Base-by-base conservation (phyloP, 352 stramenopile genomes). In the Albugo candida region DNA sequence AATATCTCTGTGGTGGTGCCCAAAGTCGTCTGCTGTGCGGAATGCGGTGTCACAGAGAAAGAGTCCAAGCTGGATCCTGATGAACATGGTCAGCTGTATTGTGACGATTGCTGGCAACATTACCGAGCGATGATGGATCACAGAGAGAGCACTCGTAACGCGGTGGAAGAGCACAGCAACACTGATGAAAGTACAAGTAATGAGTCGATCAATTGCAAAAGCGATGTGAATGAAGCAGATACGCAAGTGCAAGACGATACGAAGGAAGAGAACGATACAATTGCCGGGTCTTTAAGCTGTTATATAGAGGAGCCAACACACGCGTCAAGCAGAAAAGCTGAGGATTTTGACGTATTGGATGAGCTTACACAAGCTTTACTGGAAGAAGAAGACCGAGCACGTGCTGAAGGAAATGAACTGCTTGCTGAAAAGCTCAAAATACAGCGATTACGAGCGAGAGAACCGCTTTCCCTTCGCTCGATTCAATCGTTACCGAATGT, bases 61-160 rank as follows among this genome's bases (percentile, higher is more conserved):
- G 69, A 84, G 39, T 80, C 65, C 0, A 74, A 76, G 59, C 61
- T 87, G 11, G 70, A 85, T 38, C 65, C 82, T 44, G 78, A 92
- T 52, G 73, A 81, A 31, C 73, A 92, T 41, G 75, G 74, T 0
- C 65, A 87, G 43, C 83, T 80, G 54, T 92, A 92, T 55, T 92
- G 78, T 62, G 82, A 83, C 49, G 78, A 84, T 52, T 92, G 78
- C 45, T 92, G 75, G 76, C 71, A 88, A 35, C 81, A 87, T 40
- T 92, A 84, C 45, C 24, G 24, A 31, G 24, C 24, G 3, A 61
- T 84, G 27, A 81, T 64, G 39, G 36, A 62, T n/a, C 63, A 18
- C 48, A 54, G 19, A 18, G 19, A 34, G 27, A 27, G 12, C 36
- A 31, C 12, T 13, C 3, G 37, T 19, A 18, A 17, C 41, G 40